phyloP scores from a whole-genome alignment of 176 grass and related monocot genomes.

The Pontederia paniculata region DNA sequence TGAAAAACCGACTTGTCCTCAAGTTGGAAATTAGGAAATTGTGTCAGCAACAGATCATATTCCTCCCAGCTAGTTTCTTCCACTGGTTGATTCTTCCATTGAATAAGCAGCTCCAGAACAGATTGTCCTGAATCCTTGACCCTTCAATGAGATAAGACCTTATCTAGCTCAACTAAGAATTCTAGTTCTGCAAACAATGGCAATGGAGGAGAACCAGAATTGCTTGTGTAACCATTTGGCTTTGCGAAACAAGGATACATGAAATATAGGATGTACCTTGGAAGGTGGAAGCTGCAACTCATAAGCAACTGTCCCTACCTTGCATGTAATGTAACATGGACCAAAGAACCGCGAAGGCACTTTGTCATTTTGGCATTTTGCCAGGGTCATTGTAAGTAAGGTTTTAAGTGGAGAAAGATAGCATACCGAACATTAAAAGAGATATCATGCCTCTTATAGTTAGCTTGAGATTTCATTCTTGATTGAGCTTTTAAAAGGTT shows the following conservation, averaged over 20 bases:
- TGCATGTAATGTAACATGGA: background rate
- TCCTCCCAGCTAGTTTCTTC: background rate
- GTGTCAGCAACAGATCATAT: background rate
- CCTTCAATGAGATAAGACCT: background rate
- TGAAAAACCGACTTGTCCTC: background rate
- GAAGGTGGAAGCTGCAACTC: background rate
- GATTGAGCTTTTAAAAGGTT: background rate
- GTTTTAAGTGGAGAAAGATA: background rate
- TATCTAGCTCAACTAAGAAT: too few species aligned
- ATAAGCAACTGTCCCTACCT: background rate
- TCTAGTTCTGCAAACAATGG: background rate
- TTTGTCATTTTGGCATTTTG: background rate
- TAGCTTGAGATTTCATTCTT: constrained; percentile 3
- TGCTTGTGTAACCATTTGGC: background rate
- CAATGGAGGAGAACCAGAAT: background rate
- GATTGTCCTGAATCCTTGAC: background rate
- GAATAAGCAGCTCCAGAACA: background rate
- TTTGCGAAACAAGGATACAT: background rate
- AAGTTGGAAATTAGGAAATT: background rate
- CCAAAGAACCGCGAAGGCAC: background rate
- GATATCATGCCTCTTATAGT: background rate
- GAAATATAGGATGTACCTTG: background rate
- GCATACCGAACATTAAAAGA: background rate
- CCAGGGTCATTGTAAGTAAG: background rate
- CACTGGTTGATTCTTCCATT: background rate